Evolutionary conservation across 441 rosid species (phyloP).

Genomic region (Aleurites moluccanus): DNA sequence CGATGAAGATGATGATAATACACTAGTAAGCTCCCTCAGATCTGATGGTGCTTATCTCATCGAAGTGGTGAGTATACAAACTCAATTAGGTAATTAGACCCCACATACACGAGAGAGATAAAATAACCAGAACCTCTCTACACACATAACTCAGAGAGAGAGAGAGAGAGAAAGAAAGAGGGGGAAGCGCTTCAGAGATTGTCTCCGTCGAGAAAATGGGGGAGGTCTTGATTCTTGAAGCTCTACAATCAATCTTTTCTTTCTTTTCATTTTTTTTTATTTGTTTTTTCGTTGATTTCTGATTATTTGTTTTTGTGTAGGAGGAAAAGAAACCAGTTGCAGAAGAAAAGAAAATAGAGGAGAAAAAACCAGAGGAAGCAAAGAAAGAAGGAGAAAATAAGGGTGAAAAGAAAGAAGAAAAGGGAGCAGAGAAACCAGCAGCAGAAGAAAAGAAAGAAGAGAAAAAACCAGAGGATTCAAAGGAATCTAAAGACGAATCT

Average conservation of each 20-base stretch:
- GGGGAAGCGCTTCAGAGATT: conserved; percentile 22
- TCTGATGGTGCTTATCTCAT: conserved; percentile 27
- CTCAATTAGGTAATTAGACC: not conserved
- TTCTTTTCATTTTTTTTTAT: not conserved
- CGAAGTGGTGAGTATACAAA: not conserved
- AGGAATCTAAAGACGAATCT: conserved; percentile 41
- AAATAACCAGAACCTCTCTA: not conserved
- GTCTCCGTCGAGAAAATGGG: conserved; percentile 43
- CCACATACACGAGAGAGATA: not conserved
- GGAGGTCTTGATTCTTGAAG: conserved; percentile 38
- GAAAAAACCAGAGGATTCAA: conserved; percentile 36
- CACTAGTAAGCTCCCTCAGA: conserved; percentile 14
- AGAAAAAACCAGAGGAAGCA: conserved; percentile 32
- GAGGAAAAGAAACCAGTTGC: conserved; percentile 59
- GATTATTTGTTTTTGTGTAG: conserved; percentile 30
- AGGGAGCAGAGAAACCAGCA: conserved; percentile 30
- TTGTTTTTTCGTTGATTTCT: not conserved
- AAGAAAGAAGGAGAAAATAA: conserved; percentile 35
- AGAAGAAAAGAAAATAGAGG: conserved; percentile 33
- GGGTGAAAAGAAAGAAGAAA: conserved; percentile 30
- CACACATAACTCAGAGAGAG: conserved; percentile 19
- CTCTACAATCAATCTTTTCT: conserved; percentile 1
- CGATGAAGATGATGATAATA: not conserved
- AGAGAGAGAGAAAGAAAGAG: conserved; percentile 1
- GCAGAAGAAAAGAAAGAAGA: conserved; percentile 32